phyloP scores from a whole-genome alignment of 2,329 filamentous ascomycete species.

The Fusarium equiseti region DNA sequence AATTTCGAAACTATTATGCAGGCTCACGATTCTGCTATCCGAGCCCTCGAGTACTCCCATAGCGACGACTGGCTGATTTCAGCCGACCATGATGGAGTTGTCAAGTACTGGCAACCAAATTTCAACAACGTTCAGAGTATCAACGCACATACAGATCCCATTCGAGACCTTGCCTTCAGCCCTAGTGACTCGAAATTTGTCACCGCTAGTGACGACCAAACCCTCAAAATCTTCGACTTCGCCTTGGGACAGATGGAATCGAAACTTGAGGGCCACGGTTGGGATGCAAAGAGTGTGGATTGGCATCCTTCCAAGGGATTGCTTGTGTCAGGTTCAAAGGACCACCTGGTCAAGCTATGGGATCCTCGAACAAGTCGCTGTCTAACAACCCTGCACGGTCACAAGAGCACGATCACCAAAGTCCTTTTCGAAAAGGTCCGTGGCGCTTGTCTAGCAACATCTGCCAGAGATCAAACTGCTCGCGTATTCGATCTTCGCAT shows the following conservation, averaged over 20 bases:
- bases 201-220: slow-evolving; percentile 93
- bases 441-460: slow-evolving; percentile 88
- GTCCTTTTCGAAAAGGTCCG: slow-evolving; percentile 89
- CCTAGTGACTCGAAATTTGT: slow-evolving; percentile 97
- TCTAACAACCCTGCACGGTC: slow-evolving; percentile 92
- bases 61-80: slow-evolving; percentile 98
- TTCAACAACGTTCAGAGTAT: slow-evolving; percentile 99
- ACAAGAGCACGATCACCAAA: slow-evolving; percentile 97
- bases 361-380: slow-evolving; percentile 93
- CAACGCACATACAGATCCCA: slow-evolving; percentile 88
- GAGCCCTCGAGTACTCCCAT: slow-evolving; percentile 88
- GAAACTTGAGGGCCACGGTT: slow-evolving; percentile 90
- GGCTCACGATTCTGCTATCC: slow-evolving; percentile 90
- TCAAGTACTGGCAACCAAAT: slow-evolving; percentile 99
- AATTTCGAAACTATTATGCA: slow-evolving; percentile 99
- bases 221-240: slow-evolving; percentile 96
- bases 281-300: slow-evolving; percentile 97
- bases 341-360: slow-evolving; percentile 97
- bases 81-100: slow-evolving; percentile 91
- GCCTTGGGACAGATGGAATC: slow-evolving; percentile 86
- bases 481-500: slow-evolving; percentile 95
- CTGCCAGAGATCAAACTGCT: slow-evolving; percentile 91
- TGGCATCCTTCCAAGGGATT: slow-evolving; percentile 98
- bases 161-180: slow-evolving; percentile 91
- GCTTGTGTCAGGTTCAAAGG: slow-evolving; percentile 95